Conservation (phyloP, 2,329 filamentous ascomycete genomes). For the Ascochyta clinopodiicola region DNA sequence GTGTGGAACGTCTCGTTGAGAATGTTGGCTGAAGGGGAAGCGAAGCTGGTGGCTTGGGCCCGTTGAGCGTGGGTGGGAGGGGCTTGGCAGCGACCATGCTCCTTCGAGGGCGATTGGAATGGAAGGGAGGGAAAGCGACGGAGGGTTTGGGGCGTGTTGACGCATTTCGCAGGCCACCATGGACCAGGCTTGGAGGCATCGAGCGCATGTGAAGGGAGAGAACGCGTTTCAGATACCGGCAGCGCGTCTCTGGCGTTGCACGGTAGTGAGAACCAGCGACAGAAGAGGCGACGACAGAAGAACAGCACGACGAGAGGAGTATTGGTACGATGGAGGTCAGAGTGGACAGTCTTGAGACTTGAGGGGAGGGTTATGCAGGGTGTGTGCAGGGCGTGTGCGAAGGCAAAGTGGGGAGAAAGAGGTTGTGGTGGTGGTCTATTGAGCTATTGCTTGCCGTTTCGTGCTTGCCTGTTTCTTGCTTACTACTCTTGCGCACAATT, state of each 20-base stretch:
- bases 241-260: slow-evolving; percentile 14
- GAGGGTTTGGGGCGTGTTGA: slow-evolving; percentile 19
- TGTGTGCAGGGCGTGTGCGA: no score
- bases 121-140: slow-evolving; percentile 30
- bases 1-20: slow-evolving; percentile 34
- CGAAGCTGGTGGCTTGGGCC: slow-evolving; percentile 25
- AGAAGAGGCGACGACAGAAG: slow-evolving; percentile 9
- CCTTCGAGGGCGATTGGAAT: slow-evolving; percentile 32
- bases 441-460: no score
- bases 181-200: slow-evolving; percentile 15
- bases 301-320: background rate
- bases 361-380: background rate
- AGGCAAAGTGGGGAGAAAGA: no score
- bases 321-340: slow-evolving; percentile 7
- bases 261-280: slow-evolving; percentile 17
- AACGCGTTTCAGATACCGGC: slow-evolving; percentile 11
- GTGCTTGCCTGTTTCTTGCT: no score
- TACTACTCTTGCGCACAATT: no score
- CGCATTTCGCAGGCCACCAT: slow-evolving; percentile 12
- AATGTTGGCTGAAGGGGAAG: slow-evolving; percentile 31
- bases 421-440: no score
- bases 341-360: background rate
- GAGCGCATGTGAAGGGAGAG: slow-evolving; percentile 17
- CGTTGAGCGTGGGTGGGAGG: slow-evolving; percentile 22
- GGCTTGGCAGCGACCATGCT: slow-evolving; percentile 32